Base-by-base conservation (phyloP, 2,329 filamentous ascomycete species). In the Fusarium sp. region DNA sequence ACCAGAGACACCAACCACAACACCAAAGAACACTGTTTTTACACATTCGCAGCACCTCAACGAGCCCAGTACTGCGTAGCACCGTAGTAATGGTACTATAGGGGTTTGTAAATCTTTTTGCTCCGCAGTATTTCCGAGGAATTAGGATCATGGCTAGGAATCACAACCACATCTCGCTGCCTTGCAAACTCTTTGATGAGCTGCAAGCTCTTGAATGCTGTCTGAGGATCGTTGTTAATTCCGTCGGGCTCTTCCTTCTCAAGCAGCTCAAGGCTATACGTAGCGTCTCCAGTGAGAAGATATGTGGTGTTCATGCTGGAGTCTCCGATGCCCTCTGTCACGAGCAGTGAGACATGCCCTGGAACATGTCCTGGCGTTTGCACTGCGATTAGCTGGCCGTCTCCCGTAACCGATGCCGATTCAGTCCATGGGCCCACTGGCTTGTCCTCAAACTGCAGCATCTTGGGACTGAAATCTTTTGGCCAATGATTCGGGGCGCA, bases 141-240 rank as follows among this genome's bases (percentile, higher is more conserved):
- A 23, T 23, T 23, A 23, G 18, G 18, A 11, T 47, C 44, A 47
- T 47, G 44, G 15, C 44, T 47, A 47, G 16, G 27, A 3, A 47
- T 23, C 9, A 47, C 15, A 11, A 47, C 44, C 15, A 47, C 44
- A 10, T 12, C 31, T 47, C 31, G 27, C 27, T 47, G 27, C 28
- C 27, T 47, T 7, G 44, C 28, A 47, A 47, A 47, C 15, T 47
- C 44, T 16, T 47, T 47, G 44, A 47, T 47, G 44, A 47, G 44
- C 6, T 47, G 27, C 15, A 47, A 16, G 11, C 44, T 47, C 44
- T 31, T 8, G 12, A 47, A 47, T 11, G 44, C 44, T 6, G 10
- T 7, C 27, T 30, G 11, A n/a, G 44, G 44, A 31, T 47, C 44
- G 5, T 47, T 23, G 4, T 47, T 47, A 12, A 47, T 47, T 9